Base-by-base conservation (phyloP, 2,329 filamentous ascomycete genomes). In the Polytolypa hystricis region DNA sequence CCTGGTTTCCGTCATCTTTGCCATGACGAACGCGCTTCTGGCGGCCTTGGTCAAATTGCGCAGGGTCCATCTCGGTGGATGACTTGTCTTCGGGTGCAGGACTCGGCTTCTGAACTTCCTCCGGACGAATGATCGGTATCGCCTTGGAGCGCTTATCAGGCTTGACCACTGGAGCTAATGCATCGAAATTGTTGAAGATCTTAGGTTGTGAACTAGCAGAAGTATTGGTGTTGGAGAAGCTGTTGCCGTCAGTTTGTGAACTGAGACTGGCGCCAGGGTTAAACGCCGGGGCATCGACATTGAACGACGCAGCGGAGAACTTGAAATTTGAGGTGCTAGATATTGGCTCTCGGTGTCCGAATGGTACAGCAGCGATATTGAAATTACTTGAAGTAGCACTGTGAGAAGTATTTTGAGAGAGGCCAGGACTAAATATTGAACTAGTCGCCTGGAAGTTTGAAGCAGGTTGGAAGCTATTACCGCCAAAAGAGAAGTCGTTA, bases 81-180 rank as follows among this genome's bases (percentile, higher is more conserved):
- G 56, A 53, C 18, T 54, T 50, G 33, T 58, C 54, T 2, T 56
- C 58, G 43, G 64, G 57, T 46, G 66, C 64, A 12, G 12, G 17
- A n/a, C 14, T 15, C 11, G 27, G 18, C 5, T 37, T 31, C 12
- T 31, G 17, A 8, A 11, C 12, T 48, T 67, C 77, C 39, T 76
- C 68, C 1, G 83, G 82, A 26, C 70, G 70, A 7, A 89, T 62
- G 43, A 94, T 93, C 0, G 86, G 82, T 37, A 94, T 73, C 7
- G 85, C 85, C 61, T 91, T 95, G 4, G 79, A 84, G 48, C 76
- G 77, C 60, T 82, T 85, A 1, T 62, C 57, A 5, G 79, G 72
- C 50, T 81, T 81, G 18, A 74, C 62, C 33, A 77, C 70, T 15
- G 84, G 77, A 2, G 27, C 21, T 10, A 71, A 68, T 20, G 69